Evolutionary conservation across 2,329 filamentous ascomycete genomes (phyloP), one percentile per base, ranked within the genome.

Genomic region (Thermomyces lanuginosus): DNA sequence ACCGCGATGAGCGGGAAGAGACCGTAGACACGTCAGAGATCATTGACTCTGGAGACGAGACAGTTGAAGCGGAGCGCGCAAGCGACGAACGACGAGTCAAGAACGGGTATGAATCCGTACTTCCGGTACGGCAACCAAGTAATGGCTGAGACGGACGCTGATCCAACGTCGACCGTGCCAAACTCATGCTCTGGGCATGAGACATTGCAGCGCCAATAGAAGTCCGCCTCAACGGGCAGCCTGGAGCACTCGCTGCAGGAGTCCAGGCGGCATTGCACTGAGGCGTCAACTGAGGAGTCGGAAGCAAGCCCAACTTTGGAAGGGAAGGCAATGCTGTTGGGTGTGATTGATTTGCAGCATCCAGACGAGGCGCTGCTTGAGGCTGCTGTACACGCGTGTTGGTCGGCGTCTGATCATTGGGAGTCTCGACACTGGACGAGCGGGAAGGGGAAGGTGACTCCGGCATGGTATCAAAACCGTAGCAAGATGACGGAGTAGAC

Each of bases 221-320:
- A 22, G 67, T 59, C 31, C 64, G 57, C 32, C 64, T 58, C 32
- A 58, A 55, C 35, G 51, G 48, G 30, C 55, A 55, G 34, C 56
- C 52, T 39, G 55, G 51, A 40, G 51, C 56, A 66, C 66, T 64
- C 67, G 52, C 67, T 51, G 67, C 67, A 69, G 69, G 67, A 66
- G 66, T 68, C 50, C 49, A 58, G 37, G 56, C 60, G 39, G 56
- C 51, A 33, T 53, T 51, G 24, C 63, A 57, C 36, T 67, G 64
- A 19, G 70, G 69, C 22, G 70, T 74, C 53, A 72, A 54, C 37
- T 63, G 58, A 27, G 70, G 69, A n/a, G 70, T 75, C 9, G 68
- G 69, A 30, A 74, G 50, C 31, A 67, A 62, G 36, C 56, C 58
- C 40, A 68, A 55, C 28, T 66, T 64, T 20, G 58, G 56, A 36